A percentile compares a stretch with the other conserved stretches of the same genome.
These are phyloP conservation scores for Brachypodium distachyon DNA, from an alignment of 202 grass and related monocot genomes.

Conservation along the genomic window DNA sequence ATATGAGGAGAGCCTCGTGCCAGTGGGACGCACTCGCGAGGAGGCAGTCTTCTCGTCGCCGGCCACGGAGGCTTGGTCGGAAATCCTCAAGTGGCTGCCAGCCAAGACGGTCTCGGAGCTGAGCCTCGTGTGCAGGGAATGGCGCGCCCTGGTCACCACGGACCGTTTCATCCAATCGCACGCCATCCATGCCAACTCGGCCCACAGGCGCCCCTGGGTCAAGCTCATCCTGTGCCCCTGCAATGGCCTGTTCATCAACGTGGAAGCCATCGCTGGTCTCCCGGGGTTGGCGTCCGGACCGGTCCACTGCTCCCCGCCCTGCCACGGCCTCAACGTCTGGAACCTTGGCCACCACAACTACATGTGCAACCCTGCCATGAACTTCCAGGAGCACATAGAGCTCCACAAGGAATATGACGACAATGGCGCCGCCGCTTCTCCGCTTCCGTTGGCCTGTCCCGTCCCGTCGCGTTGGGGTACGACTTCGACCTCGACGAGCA, in stretches of 20 bases:
- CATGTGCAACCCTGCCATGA: neutral
- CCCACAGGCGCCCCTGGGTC: neutral
- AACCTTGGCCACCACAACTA: neutral
- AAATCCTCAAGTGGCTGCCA: slow-evolving; percentile 21
- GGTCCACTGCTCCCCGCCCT: neutral
- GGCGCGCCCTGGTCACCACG: neutral
- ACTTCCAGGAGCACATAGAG: neutral
- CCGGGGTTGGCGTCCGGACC: neutral
- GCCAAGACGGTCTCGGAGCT: neutral
- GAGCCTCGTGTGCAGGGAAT: neutral
- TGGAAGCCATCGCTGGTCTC: neutral
- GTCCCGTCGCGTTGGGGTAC: neutral
- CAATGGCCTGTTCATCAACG: neutral
- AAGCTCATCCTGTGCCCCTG: neutral
- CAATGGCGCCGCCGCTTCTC: no score
- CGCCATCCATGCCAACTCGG: neutral
- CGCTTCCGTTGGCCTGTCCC: neutral
- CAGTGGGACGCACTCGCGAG: neutral
- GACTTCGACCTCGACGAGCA: neutral
- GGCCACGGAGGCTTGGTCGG: neutral
- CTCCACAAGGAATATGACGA: no score
- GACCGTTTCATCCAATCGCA: neutral
- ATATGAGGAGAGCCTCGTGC: slow-evolving; percentile 15
- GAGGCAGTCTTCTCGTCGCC: neutral
- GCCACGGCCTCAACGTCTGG: neutral